Evolutionary conservation across 805 yeast species (phyloP), one percentile per base, ranked within the genome.

Genomic region (Pichia manshurica): DNA sequence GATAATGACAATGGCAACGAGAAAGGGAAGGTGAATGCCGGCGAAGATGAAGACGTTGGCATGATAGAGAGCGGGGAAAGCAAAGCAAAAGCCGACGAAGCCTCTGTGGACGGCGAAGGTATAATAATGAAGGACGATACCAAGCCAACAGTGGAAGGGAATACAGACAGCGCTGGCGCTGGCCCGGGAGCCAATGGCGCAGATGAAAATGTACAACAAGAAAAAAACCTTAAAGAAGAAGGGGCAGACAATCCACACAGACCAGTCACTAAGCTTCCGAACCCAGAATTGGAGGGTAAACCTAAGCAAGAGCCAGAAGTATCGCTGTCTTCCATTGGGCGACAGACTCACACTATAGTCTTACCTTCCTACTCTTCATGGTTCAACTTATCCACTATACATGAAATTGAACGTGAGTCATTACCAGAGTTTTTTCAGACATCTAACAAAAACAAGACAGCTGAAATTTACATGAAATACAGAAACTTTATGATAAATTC

Each of bases 401-500:
- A 87, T 60, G 78, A 77, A 44, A 83, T 90, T 52, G 97, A 90
- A 65, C 78, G 75, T 50, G 84, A 85, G 58, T 84, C 95, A 1
- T 68, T 90, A 42, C 96, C 96, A 0, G 97, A 90, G 62, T 90
- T 87, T 58, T 90, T 90, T 71, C 77, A 79, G 52, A 64, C 59
- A 16, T 53, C 58, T 17, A 77, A 81, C 50, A 72, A 78, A 19
- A 86, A 85, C 51, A 90, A 90, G 61, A 85, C 95, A 1, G 91
- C 95, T 10, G 78, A 80, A 55, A 80, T 87, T 33, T 90, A 89
- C 62, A 77, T 77, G 50, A 84, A 81, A 63, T 87, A 88, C 60
- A 78, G 97, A 60, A 87, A 89, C 61, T 90, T 90, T 63, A 84
- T 90, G 85, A 72, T 90, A 37, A 87, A 89, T 65, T 79, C 95